phyloP scores from a whole-genome alignment of 768 basidiomycete genomes.

The Cystobasidium onofrii region DNA sequence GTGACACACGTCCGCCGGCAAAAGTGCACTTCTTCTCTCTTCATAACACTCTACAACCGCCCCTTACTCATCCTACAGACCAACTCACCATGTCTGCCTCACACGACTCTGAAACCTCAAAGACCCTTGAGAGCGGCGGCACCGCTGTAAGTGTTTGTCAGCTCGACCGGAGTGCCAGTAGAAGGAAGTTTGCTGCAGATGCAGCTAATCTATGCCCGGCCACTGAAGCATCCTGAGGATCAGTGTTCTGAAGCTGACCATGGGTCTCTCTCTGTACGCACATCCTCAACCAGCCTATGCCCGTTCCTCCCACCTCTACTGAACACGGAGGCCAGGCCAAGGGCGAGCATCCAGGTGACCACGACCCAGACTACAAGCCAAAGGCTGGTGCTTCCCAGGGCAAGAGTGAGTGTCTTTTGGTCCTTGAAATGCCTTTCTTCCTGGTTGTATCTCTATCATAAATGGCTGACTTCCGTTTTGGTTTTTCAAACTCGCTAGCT shows the following conservation, averaged over 20 bases:
- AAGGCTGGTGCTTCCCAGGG: background rate
- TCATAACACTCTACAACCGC: no score
- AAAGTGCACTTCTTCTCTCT: no score
- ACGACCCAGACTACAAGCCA: conserved; percentile 15
- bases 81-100: background rate
- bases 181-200: no score
- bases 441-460: no score
- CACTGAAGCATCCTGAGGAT: no score
- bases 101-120: background rate
- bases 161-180: no score
- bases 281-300: background rate
- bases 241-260: no score
- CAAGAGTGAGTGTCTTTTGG: background rate
- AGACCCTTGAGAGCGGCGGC: background rate
- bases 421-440: no score
- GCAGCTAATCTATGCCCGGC: no score
- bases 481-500: background rate
- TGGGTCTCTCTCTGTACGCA: background rate
- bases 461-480: no score
- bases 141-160: background rate
- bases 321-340: background rate
- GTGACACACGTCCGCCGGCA: no score
- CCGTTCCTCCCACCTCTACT: background rate
- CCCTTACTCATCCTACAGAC: no score
- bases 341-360: background rate